Conservation (phyloP, 2,329 filamentous ascomycete species). For the Mycosphaerelloides madeirae region DNA sequence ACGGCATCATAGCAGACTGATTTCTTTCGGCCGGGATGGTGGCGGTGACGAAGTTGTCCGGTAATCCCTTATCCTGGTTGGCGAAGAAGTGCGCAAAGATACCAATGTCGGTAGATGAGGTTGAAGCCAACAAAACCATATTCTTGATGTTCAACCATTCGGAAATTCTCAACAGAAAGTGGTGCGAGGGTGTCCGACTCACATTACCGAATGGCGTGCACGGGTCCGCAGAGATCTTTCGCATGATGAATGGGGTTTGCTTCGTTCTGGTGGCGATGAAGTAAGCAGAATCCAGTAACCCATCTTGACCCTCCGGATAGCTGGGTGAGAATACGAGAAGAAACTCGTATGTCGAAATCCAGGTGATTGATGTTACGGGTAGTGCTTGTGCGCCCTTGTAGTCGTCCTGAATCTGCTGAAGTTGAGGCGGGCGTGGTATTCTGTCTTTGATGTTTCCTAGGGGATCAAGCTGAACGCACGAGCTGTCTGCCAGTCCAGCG, state of each 20-base stretch:
- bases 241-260: conserved; percentile 7
- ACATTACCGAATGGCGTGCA: conserved; percentile 59
- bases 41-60: conserved; percentile 1
- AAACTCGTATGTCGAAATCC: conserved; percentile 67
- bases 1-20: neutral
- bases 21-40: neutral
- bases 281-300: conserved; percentile 60
- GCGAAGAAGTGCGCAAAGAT: conserved; percentile 69
- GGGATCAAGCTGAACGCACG: conserved; percentile 75
- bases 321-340: conserved; percentile 70
- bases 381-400: conserved; percentile 12
- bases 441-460: conserved; percentile 71
- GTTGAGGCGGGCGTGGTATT: conserved; percentile 69
- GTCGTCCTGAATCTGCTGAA: conserved; percentile 44
- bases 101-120: conserved; percentile 72
- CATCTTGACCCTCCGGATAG: conserved; percentile 14
- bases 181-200: conserved; percentile 59
- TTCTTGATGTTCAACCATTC: conserved; percentile 81
- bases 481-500: conserved; percentile 76
- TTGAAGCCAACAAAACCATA: conserved; percentile 75
- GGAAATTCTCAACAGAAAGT: conserved; percentile 71
- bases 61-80: neutral
- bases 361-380: conserved; percentile 58
- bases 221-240: conserved; percentile 31
- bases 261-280: conserved; percentile 65